Evolutionary conservation across 208 protist species (phyloP), one percentile per base, ranked within the genome.

Genomic region (Plasmodiophora brassicae): DNA sequence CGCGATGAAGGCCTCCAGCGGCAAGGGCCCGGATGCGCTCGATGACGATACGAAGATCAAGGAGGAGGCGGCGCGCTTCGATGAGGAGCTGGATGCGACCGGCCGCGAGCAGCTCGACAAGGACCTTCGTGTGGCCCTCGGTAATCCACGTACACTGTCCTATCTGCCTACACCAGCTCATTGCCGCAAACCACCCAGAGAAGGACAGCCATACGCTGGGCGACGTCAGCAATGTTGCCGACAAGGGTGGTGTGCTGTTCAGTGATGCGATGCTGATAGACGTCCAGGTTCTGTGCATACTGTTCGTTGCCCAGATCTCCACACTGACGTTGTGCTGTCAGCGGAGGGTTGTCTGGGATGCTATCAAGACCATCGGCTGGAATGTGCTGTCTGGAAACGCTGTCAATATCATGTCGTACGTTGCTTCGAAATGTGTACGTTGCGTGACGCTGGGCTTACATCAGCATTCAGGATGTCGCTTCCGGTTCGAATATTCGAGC

Each of bases 401-500:
- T 78, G 65, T 78, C n/a, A 78, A 78, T 32, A 78, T 78, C 41
- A 78, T 78, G 20, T 78, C 65, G 65, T 78, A 38, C 5, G 65
- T 78, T 78, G 32, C 5, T 28, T 44, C 65, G 65, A 78, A 5
- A 32, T 38, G n/a, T n/a, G n/a, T 32, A 38, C 20, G 5, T 38
- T 5, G 32, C 32, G 41, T 78, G 65, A n/a, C 41, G 5, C 65
- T 32, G 32, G 5, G 14, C 25, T 28, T 25, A 38, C n/a, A n/a
- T n/a, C 5, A 5, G 10, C 41, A 5, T 78, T 38, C n/a, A 78
- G 65, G 32, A 38, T 78, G 32, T 78, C 65, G n/a, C n/a, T 89
- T 45, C 87, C 87, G 39, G 71, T 86, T 46, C 45, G 60, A 0
- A 54, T 86, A 39, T 71, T 35, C 1, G 87, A 89, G 10, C 87